Conservation (phyloP, 805 yeast genomes). For the Candida pini region DNA sequence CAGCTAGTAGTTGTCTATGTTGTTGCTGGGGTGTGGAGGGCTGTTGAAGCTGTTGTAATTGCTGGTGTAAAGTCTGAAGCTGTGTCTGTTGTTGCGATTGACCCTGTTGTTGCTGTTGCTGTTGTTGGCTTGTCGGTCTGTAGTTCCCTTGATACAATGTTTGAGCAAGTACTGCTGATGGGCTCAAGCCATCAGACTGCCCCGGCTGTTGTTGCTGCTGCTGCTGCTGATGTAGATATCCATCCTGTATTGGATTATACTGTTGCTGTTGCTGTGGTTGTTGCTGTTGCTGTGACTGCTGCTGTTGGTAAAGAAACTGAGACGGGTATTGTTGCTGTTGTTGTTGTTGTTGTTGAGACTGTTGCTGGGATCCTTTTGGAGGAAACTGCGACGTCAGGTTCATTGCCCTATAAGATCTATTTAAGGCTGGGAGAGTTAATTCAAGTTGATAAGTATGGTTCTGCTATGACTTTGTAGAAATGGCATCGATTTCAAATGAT, state of each 20-base stretch:
- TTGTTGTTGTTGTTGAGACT: conserved; percentile 12
- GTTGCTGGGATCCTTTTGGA: conserved; percentile 14
- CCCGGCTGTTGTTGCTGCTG: conserved; percentile 12
- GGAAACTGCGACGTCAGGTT: conserved; percentile 14
- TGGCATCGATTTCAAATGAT: too few species aligned
- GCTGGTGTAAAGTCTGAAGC: conserved; percentile 19
- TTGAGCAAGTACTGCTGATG: conserved; percentile 13
- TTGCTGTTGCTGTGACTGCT: conserved; percentile 5
- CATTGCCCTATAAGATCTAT: too few species aligned
- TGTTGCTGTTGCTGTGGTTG: conserved; percentile 10
- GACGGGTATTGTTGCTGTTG: conserved; percentile 10
- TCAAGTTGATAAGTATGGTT: too few species aligned
- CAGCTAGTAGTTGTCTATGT: conserved; percentile 16
- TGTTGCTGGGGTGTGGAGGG: conserved; percentile 25
- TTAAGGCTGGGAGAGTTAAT: too few species aligned
- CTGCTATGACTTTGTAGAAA: too few species aligned
- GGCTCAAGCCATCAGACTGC: conserved; percentile 26
- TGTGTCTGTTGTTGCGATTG: conserved; percentile 21
- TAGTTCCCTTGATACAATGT: too few species aligned
- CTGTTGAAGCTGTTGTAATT: conserved; percentile 20
- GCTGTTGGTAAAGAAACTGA: conserved; percentile 6
- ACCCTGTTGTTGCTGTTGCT: conserved; percentile 15
- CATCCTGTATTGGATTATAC: conserved; percentile 17
- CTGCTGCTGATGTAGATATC: conserved; percentile 19
- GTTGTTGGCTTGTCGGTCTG: conserved; percentile 26